Evolutionary conservation across 495 filamentous ascomycete species (phyloP).

Genomic region (Lindgomyces ingoldianus): DNA sequence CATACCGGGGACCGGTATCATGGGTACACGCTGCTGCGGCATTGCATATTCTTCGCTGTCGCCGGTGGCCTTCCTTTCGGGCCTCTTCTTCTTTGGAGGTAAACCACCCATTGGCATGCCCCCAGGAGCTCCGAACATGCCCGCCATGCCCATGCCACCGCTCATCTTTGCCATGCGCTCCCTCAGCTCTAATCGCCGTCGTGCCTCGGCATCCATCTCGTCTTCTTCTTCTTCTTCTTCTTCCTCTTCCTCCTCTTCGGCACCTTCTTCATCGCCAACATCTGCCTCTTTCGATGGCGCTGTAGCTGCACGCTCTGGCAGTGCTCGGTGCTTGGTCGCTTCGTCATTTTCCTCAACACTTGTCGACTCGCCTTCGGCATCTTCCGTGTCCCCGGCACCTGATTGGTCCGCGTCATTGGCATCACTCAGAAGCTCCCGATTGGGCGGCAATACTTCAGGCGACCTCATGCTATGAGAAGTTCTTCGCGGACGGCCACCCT

Average conservation of each 20-base stretch:
- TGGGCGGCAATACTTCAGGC: conserved; percentile 51
- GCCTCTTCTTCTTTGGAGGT: conserved; percentile 65
- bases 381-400: conserved; percentile 80
- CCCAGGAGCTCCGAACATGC: conserved; percentile 71
- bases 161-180: conserved; percentile 98
- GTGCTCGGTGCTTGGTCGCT: conserved; percentile 28
- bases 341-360: conserved; percentile 76
- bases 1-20: conserved; percentile 77
- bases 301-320: conserved; percentile 27
- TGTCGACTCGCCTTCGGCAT: conserved; percentile 71
- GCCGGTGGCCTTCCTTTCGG: conserved; percentile 52
- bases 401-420: conserved; percentile 90
- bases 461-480: conserved; percentile 54
- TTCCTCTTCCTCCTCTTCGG: conserved; percentile 54
- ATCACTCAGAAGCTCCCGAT: conserved; percentile 64
- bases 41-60: conserved; percentile 49
- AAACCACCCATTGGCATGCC: conserved; percentile 62
- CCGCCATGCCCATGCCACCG: conserved; percentile 95
- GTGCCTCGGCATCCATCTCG: conserved; percentile 88
- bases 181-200: conserved; percentile 82
- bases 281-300: conserved; percentile 38
- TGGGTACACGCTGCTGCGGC: conserved; percentile 70
- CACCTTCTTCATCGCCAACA: conserved; percentile 53
- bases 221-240: conserved; percentile 84
- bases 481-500: conserved; percentile 45